phyloP scores from a whole-genome alignment of 2,329 filamentous ascomycete genomes.

The Penicillium hordei region DNA sequence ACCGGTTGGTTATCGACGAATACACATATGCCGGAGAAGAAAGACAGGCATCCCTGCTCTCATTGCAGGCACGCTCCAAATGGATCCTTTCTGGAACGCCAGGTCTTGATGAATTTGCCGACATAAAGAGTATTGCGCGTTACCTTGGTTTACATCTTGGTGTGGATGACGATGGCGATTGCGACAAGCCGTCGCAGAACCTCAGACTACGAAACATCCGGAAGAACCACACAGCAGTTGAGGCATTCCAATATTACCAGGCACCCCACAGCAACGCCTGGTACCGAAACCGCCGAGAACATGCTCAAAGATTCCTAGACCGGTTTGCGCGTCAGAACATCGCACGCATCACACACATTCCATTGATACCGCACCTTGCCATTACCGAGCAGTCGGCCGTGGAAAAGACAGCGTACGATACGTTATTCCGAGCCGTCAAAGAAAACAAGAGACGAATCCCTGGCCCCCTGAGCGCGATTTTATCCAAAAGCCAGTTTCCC shows the following conservation, averaged over 20 bases:
- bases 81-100: conserved; percentile 68
- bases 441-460: conserved; percentile 27
- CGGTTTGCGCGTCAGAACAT: conserved; percentile 52
- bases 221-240: conserved; percentile 43
- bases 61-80: conserved; percentile 52
- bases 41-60: conserved; percentile 45
- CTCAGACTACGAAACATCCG: conserved; percentile 42
- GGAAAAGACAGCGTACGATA: conserved; percentile 56
- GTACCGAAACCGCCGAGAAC: conserved; percentile 52
- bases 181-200: conserved; percentile 45
- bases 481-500: conserved; percentile 40
- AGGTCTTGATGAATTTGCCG: conserved; percentile 56
- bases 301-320: conserved; percentile 58
- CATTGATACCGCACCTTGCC: conserved; percentile 45
- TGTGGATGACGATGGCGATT: conserved; percentile 51
- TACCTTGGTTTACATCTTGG: conserved; percentile 59
- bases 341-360: conserved; percentile 48
- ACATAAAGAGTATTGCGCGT: conserved; percentile 59
- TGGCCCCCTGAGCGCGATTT: conserved; percentile 45
- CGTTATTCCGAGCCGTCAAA: conserved; percentile 55
- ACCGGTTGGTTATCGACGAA: conserved; percentile 63
- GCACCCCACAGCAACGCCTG: conserved; percentile 52
- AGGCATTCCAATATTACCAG: conserved; percentile 57
- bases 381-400: conserved; percentile 47
- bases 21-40: conserved; percentile 57